phyloP scores from a whole-genome alignment of 108 stramenopile species.

The Cylindrotheca closterium region DNA sequence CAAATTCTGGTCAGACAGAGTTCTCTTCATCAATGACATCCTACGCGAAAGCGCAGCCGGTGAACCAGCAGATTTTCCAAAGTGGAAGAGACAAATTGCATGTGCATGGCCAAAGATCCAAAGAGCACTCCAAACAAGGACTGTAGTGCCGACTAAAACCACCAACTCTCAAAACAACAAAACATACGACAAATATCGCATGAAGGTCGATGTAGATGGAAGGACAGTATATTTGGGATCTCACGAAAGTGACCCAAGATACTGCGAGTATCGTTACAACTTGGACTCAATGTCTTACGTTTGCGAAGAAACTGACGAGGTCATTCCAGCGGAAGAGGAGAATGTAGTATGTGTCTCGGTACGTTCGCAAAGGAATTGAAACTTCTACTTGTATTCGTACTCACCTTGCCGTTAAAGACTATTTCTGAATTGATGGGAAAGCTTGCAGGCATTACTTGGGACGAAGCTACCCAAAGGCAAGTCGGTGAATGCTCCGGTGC shows the following conservation, averaged over 20 bases:
- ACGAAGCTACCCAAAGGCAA: constrained; percentile 31
- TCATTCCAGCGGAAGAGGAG: constrained; percentile 37
- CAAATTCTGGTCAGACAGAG: constrained; percentile 61
- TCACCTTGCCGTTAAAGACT: neutral
- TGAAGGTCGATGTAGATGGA: constrained; percentile 52
- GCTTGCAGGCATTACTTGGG: constrained; percentile 68
- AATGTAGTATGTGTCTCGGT: constrained; percentile 45
- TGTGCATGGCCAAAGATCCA: constrained; percentile 60
- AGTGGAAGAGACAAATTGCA: constrained; percentile 72
- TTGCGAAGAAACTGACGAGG: constrained; percentile 38
- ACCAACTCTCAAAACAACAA: constrained; percentile 71
- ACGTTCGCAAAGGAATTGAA: no score
- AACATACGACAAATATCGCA: constrained; percentile 70
- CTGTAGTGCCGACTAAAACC: constrained; percentile 59
- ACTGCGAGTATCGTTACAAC: constrained; percentile 53
- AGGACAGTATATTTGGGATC: constrained; percentile 60
- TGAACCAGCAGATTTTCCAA: constrained; percentile 21
- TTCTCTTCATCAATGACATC: constrained; percentile 60
- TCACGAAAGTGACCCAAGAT: constrained; percentile 51
- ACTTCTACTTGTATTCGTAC: neutral
- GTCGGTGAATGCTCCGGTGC: constrained; percentile 58
- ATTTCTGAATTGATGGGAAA: constrained; percentile 69
- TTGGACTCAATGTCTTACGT: constrained; percentile 44
- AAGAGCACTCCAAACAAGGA: constrained; percentile 45
- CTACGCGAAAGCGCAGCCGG: constrained; percentile 23